Evolutionary conservation across 108 stramenopile genomes (phyloP), one percentile per base, ranked within the genome.

Genomic region (Cyclostephanos tholiformis): DNA sequence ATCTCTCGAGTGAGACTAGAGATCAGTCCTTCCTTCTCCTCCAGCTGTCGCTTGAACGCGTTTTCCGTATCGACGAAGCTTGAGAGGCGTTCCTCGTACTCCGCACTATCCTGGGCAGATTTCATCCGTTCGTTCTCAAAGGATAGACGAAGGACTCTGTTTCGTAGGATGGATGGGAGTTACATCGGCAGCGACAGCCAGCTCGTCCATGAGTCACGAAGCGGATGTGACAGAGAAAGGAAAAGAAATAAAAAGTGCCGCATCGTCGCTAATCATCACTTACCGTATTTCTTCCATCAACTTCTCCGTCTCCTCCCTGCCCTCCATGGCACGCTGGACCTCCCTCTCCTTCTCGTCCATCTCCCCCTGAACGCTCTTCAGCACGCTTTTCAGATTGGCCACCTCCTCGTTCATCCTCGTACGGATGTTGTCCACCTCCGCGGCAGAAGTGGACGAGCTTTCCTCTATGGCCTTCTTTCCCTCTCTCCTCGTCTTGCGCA

Each of bases 361-460:
- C 60, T 70, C 65, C 38, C 69, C 73, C 73, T 74, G 64, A 12
- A 81, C 58, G 17, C 29, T 59, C 48, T 70, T 71, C 63, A 81
- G 50, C 4, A 68, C 72, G 10, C 62, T 57, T n/a, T 58, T 69
- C 26, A 81, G 60, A 64, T 81, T 81, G 1, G 69, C 73, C n/a
- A 81, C 68, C 65, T 81, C 80, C 9, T 66, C 23, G 66, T 74
- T 74, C 80, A 81, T 81, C 48, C 55, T 74, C 19, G 2, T 49
- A 38, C 80, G 25, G 1, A 74, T 73, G 25, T 70, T 73, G 55
- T 81, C 67, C 50, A 81, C 63, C 4, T 49, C 43, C 13, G 36
- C 58, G 4, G 63, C 49, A 17, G 74, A 73, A 35, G 32, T 13
- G 4, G 36, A 38, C 22, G 61, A 62, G 17, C 38, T 22, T 2